These are phyloP conservation scores for Tinospora cordifolia DNA, from an alignment of 164 flowering plant genomes.

Conservation along the genomic window DNA sequence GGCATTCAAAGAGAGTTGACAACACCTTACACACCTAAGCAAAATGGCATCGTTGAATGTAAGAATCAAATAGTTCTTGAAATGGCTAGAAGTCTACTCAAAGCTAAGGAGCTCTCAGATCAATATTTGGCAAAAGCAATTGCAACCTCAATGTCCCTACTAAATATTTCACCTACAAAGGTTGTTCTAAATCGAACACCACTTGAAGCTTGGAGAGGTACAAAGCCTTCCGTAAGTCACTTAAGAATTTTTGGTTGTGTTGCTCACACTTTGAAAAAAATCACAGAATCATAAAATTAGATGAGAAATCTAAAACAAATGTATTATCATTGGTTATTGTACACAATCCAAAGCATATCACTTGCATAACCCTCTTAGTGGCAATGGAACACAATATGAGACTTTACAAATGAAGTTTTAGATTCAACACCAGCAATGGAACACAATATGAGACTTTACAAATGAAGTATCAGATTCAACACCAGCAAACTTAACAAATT, in stretches of 20 bases:
- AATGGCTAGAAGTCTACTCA: no score
- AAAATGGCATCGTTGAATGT: no score
- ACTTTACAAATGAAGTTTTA: no score
- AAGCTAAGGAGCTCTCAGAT: no score
- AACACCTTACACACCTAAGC: no score
- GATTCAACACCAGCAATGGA: no score
- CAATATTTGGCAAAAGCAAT: no score
- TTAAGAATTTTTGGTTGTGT: constrained; percentile 3
- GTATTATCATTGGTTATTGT: background rate
- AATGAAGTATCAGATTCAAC: no score
- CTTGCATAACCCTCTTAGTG: background rate
- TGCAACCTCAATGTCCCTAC: background rate
- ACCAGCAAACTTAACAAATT: no score
- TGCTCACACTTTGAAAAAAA: background rate
- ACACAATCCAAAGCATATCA: background rate
- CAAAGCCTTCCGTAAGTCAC: background rate
- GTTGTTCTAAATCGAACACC: background rate
- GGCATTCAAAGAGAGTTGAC: no score
- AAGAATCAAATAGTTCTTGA: no score
- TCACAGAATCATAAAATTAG: background rate
- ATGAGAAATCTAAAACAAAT: background rate
- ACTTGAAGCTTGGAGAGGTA: background rate
- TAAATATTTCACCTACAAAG: background rate
- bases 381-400: background rate
- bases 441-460: no score